Base-by-base conservation (phyloP, 2,329 filamentous ascomycete genomes). In the Aureobasidium vineae region DNA sequence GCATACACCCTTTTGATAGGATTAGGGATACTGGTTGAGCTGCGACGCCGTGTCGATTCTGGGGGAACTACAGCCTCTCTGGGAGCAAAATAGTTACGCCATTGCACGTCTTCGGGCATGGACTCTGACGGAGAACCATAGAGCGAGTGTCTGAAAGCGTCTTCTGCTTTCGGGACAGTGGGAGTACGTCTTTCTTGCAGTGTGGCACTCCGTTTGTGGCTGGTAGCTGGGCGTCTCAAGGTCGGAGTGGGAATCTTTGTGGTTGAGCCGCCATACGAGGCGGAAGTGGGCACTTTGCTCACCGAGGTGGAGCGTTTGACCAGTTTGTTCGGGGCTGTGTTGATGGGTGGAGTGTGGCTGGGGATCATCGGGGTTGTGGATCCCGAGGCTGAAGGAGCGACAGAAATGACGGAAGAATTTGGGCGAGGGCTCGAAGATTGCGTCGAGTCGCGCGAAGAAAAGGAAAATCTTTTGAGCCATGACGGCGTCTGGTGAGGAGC, bases 121-220 rank as follows among this genome's bases (percentile, higher is more conserved):
- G 52, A 40, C 16, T 56, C 63, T 23, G 65, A n/a, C 8, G 47
- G 26, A n/a, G 65, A 36, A 13, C 10, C 49, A 33, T 59, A 26
- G 21, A 41, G 26, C 33, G 64, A 21, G 64, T 38, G 53, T 65
- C 52, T 50, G 45, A 43, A 69, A 64, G 63, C 63, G 26, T 66
- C 49, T 28, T 65, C 61, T 13, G 43, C 43, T 67, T 49, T 59
- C 36, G 64, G 33, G 36, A 69, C 13, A 21, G 13, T 10, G 49
- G 43, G 36, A 21, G 61, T 49, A 19, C 64, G 64, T 13, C 67
- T 67, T 21, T 73, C 72, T 70, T 90, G 86, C 33, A 91, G 79
- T 1, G 88, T 91, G 40, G 86, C 87, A 53, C 88, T 90, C 71
- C 90, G 84, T 75, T 93, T 89, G 73, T 92, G 90, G 75, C 90